Evolutionary conservation across 495 filamentous ascomycete genomes (phyloP).

Genomic region (Hyphodiscus hymeniophilus): DNA sequence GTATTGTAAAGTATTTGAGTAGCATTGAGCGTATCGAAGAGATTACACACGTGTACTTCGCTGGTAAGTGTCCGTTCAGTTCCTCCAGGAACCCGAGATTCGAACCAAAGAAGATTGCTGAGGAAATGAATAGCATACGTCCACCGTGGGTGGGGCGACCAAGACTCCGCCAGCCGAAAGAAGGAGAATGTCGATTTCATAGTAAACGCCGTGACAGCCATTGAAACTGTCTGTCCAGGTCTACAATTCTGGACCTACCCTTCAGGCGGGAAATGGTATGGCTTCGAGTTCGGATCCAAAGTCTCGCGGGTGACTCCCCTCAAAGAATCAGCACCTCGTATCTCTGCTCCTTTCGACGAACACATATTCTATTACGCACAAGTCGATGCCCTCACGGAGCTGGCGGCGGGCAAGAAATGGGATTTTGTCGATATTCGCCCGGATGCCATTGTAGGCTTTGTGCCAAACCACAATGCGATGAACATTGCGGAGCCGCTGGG

Average conservation of each 20-base stretch:
- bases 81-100: not conserved
- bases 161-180: conserved; percentile 21
- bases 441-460: conserved; percentile 36
- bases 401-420: conserved; percentile 33
- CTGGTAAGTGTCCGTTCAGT: conserved; percentile 8
- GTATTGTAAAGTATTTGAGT: conserved; percentile 16
- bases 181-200: conserved; percentile 24
- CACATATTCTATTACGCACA: conserved; percentile 43
- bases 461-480: conserved; percentile 33
- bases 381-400: conserved; percentile 30
- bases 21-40: conserved; percentile 20
- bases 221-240: conserved; percentile 26
- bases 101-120: not conserved
- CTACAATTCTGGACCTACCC: conserved; percentile 33
- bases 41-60: conserved; percentile 18
- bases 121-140: conserved; percentile 18
- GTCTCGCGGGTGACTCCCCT: conserved; percentile 25
- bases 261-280: conserved; percentile 37
- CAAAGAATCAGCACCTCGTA: conserved; percentile 31
- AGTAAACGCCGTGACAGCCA: conserved; percentile 23
- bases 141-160: conserved; percentile 7
- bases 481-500: conserved; percentile 33
- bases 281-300: conserved; percentile 29
- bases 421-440: conserved; percentile 37
- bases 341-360: conserved; percentile 32